Percentiles rank a stretch among this genome's conserved stretches.
These are phyloP conservation scores for Plenodomus lindquistii DNA, from an alignment of 2,329 filamentous ascomycete species.

Conservation along the genomic window DNA sequence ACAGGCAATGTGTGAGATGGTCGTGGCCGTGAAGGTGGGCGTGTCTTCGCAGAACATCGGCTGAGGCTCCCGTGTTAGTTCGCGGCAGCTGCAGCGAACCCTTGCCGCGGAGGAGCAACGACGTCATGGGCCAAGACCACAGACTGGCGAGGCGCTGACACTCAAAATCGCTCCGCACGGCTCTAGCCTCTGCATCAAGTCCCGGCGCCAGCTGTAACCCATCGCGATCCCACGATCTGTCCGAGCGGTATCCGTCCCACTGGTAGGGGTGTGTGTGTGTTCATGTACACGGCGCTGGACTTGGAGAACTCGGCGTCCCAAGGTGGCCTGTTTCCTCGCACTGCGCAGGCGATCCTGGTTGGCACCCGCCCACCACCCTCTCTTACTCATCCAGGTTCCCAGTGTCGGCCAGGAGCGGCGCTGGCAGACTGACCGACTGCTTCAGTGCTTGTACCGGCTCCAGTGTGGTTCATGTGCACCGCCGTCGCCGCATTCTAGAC, in stretches of 20 bases:
- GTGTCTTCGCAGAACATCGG: too few species aligned
- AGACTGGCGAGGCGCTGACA: background rate
- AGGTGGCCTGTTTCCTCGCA: slow-evolving; percentile 6
- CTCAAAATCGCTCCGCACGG: background rate
- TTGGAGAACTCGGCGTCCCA: background rate
- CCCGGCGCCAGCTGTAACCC: background rate
- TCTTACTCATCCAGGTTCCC: background rate
- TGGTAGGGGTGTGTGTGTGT: background rate
- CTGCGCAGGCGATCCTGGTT: slow-evolving; percentile 1
- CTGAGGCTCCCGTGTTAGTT: too few species aligned
- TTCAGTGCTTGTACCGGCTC: background rate
- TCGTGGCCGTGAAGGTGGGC: too few species aligned
- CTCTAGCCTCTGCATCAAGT: background rate
- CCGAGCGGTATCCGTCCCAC: background rate
- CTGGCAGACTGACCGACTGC: background rate
- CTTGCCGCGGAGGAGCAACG: too few species aligned
- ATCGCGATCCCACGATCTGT: background rate
- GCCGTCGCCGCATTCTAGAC: background rate
- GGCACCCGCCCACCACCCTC: background rate
- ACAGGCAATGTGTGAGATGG: too few species aligned
- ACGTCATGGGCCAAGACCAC: background rate
- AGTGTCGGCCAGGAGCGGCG: background rate
- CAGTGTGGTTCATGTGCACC: background rate
- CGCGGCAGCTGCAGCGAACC: too few species aligned
- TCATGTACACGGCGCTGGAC: background rate